Evolutionary conservation across 2,329 filamentous ascomycete species (phyloP).

Genomic region (Nemania sp.): DNA sequence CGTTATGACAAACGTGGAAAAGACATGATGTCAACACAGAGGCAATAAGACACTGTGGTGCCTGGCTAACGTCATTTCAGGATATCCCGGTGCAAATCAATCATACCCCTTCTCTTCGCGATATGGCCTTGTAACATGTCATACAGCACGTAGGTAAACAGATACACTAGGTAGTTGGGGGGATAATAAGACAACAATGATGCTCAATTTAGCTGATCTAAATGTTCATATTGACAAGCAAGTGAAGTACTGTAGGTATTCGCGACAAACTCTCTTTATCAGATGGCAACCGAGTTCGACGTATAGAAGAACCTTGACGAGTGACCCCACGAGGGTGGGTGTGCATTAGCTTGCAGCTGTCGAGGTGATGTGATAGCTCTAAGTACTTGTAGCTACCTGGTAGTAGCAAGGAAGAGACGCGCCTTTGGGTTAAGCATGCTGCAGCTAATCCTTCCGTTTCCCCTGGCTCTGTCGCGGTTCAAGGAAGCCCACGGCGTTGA

Average conservation of each 20-base stretch:
- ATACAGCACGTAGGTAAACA: not conserved
- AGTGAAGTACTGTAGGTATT: too few relatives aligned
- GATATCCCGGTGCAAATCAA: conserved; percentile 24
- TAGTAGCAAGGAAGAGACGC: not conserved
- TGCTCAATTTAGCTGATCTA: too few relatives aligned
- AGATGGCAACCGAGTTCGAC: not conserved
- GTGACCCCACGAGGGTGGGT: not conserved
- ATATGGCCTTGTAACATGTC: conserved; percentile 5
- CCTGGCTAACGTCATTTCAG: conserved; percentile 21
- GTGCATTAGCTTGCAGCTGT: not conserved
- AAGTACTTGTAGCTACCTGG: too few relatives aligned
- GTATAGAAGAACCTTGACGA: not conserved
- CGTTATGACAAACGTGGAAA: not conserved
- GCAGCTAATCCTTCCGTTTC: not conserved
- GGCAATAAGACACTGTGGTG: conserved; percentile 1
- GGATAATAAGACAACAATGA: too few relatives aligned
- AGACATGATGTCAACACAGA: conserved; percentile 18
- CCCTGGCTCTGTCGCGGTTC: not conserved
- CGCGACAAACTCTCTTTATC: too few relatives aligned
- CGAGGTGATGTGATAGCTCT: not conserved
- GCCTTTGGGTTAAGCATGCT: not conserved
- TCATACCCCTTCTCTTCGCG: conserved; percentile 12
- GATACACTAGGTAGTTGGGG: too few relatives aligned
- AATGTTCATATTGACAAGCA: too few relatives aligned
- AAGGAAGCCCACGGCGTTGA: too few relatives aligned